Conservation (phyloP, 2,329 filamentous ascomycete genomes). For the Elsinoe necatrix region DNA sequence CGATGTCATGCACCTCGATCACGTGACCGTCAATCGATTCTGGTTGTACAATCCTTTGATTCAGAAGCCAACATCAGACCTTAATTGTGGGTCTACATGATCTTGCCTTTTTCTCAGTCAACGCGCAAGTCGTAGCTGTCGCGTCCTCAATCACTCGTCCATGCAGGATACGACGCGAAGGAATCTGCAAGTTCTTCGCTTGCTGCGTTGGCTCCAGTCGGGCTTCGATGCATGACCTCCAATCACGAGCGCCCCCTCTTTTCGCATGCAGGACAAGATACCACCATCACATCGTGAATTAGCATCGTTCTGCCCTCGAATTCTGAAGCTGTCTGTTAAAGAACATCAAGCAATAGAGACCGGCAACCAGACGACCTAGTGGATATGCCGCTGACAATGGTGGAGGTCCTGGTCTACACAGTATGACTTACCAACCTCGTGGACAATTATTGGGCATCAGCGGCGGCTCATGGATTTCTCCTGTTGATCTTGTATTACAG, state of each 20-base stretch:
- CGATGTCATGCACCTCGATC: background rate
- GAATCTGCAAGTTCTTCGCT: background rate
- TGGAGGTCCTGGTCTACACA: background rate
- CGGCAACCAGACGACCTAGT: background rate
- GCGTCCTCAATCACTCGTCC: background rate
- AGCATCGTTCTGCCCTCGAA: background rate
- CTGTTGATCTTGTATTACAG: background rate
- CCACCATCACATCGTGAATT: background rate
- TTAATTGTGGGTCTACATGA: no score
- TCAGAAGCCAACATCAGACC: no score
- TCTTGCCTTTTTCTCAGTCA: background rate
- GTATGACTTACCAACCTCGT: background rate
- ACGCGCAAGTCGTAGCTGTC: background rate
- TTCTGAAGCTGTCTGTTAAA: background rate
- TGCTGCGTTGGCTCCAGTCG: constrained; percentile 1
- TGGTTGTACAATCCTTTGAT: background rate
- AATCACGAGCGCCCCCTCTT: background rate
- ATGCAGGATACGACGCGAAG: background rate
- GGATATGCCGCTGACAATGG: background rate
- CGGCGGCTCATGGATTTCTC: background rate
- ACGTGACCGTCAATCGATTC: background rate
- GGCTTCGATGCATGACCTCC: background rate
- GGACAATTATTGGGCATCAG: background rate
- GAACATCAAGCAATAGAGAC: background rate
- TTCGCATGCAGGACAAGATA: background rate